Evolutionary conservation across 345 rosid genomes (phyloP).

Genomic region (Acer campestre): DNA sequence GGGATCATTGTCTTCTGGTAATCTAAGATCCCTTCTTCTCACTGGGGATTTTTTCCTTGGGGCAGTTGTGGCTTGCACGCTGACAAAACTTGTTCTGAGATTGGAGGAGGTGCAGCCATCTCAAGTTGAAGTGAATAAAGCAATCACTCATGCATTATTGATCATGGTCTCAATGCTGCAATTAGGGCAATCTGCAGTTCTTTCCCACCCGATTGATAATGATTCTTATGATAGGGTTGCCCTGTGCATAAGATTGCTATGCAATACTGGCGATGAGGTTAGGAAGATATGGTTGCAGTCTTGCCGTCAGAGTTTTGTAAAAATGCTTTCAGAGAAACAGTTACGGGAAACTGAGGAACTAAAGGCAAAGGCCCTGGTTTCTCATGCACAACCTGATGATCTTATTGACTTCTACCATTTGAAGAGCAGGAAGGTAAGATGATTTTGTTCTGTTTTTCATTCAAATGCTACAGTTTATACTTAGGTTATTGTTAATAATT

Average conservation of each 20-base stretch:
- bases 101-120: slow-evolving; percentile 92
- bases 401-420: slow-evolving; percentile 97
- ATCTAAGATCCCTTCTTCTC: slow-evolving; percentile 87
- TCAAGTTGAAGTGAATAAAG: slow-evolving; percentile 75
- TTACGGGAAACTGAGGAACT: slow-evolving; percentile 79
- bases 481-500: not conserved
- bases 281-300: slow-evolving; percentile 88
- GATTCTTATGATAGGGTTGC: slow-evolving; percentile 89
- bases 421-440: slow-evolving; percentile 91
- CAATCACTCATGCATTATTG: slow-evolving; percentile 64
- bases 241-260: slow-evolving; percentile 78
- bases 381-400: slow-evolving; percentile 97
- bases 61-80: slow-evolving; percentile 93
- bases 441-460: not conserved
- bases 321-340: slow-evolving; percentile 96
- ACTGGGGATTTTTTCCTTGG: slow-evolving; percentile 98
- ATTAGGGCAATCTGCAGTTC: slow-evolving; percentile 85
- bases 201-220: slow-evolving; percentile 91
- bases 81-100: slow-evolving; percentile 90
- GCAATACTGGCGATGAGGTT: slow-evolving; percentile 77
- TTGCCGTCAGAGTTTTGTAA: slow-evolving; percentile 90
- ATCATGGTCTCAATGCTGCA: slow-evolving; percentile 92
- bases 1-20: slow-evolving; percentile 70
- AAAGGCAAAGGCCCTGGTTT: slow-evolving; percentile 91
- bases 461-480: not conserved